Conservation (phyloP, 805 yeast species). For the Candida chauliodis region DNA sequence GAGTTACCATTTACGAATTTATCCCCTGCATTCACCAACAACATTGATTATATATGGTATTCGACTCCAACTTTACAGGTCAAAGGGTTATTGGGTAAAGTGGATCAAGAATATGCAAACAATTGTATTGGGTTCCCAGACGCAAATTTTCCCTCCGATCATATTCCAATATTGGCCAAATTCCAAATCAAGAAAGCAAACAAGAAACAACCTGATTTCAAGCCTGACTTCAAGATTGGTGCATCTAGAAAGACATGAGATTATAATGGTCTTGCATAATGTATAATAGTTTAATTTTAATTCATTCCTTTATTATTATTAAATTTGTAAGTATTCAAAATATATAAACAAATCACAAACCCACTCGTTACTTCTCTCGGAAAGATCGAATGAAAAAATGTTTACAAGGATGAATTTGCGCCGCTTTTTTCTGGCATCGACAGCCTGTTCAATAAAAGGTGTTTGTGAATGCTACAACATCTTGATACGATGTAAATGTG, state of each 20-base stretch:
- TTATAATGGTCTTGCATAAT: background rate
- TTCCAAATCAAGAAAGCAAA: conserved; percentile 62
- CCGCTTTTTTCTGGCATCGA: no score
- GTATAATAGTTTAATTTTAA: conserved; percentile 1
- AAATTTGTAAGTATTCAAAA: background rate
- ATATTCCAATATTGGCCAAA: conserved; percentile 78
- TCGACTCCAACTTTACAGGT: conserved; percentile 78
- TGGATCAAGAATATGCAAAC: conserved; percentile 72
- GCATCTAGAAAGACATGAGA: conserved; percentile 36
- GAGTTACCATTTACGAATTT: conserved; percentile 93
- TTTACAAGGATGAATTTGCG: no score
- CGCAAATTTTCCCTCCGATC: conserved; percentile 92
- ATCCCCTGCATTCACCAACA: conserved; percentile 90
- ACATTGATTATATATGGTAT: conserved; percentile 95
- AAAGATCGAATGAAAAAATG: background rate
- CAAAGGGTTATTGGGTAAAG: conserved; percentile 78
- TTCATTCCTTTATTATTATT: conserved; percentile 1
- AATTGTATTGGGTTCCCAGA: conserved; percentile 90
- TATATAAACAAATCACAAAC: no score
- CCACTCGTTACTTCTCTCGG: no score
- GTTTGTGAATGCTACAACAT: no score
- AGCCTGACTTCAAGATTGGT: conserved; percentile 43
- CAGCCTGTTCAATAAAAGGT: no score
- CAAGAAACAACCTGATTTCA: conserved; percentile 36
- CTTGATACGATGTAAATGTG: no score